phyloP scores from a whole-genome alignment of 371 early-diverging fungal species.

The Mucor circinelloides region DNA sequence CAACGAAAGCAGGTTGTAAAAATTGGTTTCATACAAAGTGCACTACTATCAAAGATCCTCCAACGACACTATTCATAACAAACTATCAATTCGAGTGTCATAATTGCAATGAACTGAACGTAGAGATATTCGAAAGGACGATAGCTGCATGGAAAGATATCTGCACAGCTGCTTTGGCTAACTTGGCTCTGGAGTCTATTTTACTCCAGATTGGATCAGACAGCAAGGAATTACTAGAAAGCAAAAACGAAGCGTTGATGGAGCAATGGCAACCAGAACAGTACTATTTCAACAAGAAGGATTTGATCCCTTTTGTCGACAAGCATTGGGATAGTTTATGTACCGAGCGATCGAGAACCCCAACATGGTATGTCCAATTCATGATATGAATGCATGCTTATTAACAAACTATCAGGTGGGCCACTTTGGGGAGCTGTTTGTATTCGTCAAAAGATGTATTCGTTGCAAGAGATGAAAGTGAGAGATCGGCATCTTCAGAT shows the following conservation, averaged over 20 bases:
- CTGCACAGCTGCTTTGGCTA: slow-evolving; percentile 67
- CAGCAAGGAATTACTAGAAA: slow-evolving; percentile 49
- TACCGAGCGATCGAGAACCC: slow-evolving; percentile 64
- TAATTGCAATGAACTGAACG: slow-evolving; percentile 37
- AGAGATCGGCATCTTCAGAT: slow-evolving; percentile 69
- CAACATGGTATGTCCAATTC: slow-evolving; percentile 54
- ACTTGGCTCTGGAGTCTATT: slow-evolving; percentile 61
- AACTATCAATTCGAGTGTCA: slow-evolving; percentile 67
- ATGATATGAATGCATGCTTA: neutral
- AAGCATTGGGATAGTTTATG: slow-evolving; percentile 72
- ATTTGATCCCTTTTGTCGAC: slow-evolving; percentile 70
- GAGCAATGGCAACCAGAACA: slow-evolving; percentile 55
- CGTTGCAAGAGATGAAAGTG: slow-evolving; percentile 59
- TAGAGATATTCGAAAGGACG: slow-evolving; percentile 63
- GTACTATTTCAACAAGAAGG: slow-evolving; percentile 71
- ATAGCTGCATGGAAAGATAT: slow-evolving; percentile 77
- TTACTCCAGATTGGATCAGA: slow-evolving; percentile 32
- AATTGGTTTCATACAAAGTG: slow-evolving; percentile 76
- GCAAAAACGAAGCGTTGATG: slow-evolving; percentile 55
- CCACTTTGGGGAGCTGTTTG: slow-evolving; percentile 65
- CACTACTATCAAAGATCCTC: slow-evolving; percentile 50
- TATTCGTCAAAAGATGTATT: slow-evolving; percentile 68
- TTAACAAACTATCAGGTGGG: slow-evolving; percentile 50
- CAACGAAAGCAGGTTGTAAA: slow-evolving; percentile 44
- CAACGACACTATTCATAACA: slow-evolving; percentile 62